Evolutionary conservation across 75 land plant genomes (phyloP), one percentile per base, ranked within the genome.

Genomic region (Chamaecyparis obtusa): DNA sequence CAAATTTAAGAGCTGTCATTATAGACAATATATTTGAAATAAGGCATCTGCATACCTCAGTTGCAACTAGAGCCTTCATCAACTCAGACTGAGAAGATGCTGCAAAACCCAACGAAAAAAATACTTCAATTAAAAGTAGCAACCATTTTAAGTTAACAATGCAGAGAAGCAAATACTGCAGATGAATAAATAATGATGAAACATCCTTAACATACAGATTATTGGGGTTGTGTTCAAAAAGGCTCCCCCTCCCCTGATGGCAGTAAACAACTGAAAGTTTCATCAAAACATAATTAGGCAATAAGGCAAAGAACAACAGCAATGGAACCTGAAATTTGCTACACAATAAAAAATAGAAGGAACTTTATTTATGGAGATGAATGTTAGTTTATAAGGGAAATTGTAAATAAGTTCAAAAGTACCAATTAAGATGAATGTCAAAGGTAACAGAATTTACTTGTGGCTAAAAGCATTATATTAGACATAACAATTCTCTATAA

Each of bases 21-120:
- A 35, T 75, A 33, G 19, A 75, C 14, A 75, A 14, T 72, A 32
- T 75, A 75, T 32, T 17, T 33, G 17, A 75, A 75, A 33, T 9
- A 9, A 0, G 30, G 9, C 16, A 75, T 75, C 78, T 75, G 78
- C 78, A 75, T 75, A 75, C 78, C 78, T 75, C 78, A 35, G 78
- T 75, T 75, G 78, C 78, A 75, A 75, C 30, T 32, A 75, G 78
- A 75, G 78, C 78, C 17, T 75, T 75, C 36, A 75, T 75, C 78
- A 75, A 13, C 78, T 75, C 78, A 14, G 78, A 75, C 36, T 75
- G 78, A 75, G 78, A 75, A 35, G 78, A 75, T 75, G 78, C 78
- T 75, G 39, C 78, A 75, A 37, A 37, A 75, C 19, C 33, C 37
- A 35, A 75, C 33, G n/a, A 35, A 33, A 72, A 30, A 75, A 14